Evolutionary conservation across 225 moss, liverwort and hornwort genomes (phyloP).

Genomic region (Pleurozium schreberi): DNA sequence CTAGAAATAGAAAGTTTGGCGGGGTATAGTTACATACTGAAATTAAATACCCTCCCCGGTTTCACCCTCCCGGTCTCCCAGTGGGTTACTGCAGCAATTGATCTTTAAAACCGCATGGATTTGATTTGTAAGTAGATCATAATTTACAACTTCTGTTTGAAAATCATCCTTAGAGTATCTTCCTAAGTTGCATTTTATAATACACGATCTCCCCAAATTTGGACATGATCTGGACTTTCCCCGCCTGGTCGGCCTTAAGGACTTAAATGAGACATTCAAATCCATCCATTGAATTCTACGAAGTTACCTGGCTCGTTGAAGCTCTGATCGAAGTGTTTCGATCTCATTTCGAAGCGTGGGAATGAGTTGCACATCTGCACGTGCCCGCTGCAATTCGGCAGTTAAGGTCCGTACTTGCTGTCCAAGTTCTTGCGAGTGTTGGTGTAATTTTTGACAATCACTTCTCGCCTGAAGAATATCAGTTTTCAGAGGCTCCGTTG

Average conservation of each 20-base stretch:
- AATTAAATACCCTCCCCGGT: no score
- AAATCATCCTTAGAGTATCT: not conserved
- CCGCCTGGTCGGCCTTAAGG: no score
- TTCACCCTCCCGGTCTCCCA: no score
- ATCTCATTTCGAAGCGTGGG: constrained; percentile 55
- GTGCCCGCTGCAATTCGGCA: constrained; percentile 56
- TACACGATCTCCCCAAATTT: not conserved
- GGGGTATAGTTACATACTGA: no score
- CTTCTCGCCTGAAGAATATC: constrained; percentile 68
- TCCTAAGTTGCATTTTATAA: no score
- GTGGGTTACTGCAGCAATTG: not conserved
- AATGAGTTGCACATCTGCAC: constrained; percentile 52
- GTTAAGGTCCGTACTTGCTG: constrained; percentile 62
- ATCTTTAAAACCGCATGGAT: no score
- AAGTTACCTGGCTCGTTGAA: constrained; percentile 55
- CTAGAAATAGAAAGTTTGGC: no score
- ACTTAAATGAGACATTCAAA: not conserved
- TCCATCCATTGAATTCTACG: not conserved
- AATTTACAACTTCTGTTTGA: no score
- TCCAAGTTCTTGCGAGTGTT: constrained; percentile 60
- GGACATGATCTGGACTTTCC: not conserved
- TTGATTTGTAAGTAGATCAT: not conserved
- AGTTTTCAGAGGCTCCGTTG: constrained; percentile 55
- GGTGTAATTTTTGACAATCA: constrained; percentile 66
- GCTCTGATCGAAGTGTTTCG: constrained; percentile 65